phyloP scores from a whole-genome alignment of 1,139 yeast genomes.

The Saccharomyces hybrid region DNA sequence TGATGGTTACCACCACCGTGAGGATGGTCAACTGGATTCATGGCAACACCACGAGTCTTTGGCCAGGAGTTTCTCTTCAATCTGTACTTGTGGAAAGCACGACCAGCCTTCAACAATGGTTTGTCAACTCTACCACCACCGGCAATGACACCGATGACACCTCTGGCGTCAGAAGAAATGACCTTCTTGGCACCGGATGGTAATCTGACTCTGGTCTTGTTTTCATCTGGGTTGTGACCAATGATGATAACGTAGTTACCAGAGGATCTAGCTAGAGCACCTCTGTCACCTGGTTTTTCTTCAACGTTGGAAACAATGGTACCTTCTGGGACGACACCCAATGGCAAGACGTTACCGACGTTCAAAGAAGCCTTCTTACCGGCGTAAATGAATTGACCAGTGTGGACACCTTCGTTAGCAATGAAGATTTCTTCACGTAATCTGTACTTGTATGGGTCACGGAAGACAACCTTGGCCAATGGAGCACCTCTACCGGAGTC shows the following conservation, averaged over 20 bases:
- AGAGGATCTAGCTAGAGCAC: constrained; percentile 98
- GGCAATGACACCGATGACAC: constrained; percentile 99
- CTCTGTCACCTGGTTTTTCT: constrained; percentile 34
- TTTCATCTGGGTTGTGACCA: constrained; percentile 99
- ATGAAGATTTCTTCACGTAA: constrained; percentile 97
- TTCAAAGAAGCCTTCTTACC: constrained; percentile 89
- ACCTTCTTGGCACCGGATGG: constrained; percentile 99
- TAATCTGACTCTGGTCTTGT: constrained; percentile 97
- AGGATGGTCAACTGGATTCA: too few species aligned
- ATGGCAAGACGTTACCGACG: constrained; percentile 96
- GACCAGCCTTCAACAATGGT: constrained; percentile 99
- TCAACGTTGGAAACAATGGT: constrained; percentile 99
- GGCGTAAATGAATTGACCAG: constrained; percentile 49
- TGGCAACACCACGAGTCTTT: too few species aligned
- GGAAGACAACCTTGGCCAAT: constrained; percentile 97
- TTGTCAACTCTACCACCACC: constrained; percentile 99
- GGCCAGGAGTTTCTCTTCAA: constrained; percentile 46
- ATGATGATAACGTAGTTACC: constrained; percentile 98
- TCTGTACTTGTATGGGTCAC: constrained; percentile 99
- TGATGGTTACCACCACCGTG: too few species aligned
- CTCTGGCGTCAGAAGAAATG: constrained; percentile 93
- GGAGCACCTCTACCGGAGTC: constrained; percentile 99
- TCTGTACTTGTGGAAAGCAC: constrained; percentile 99
- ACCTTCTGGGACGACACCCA: constrained; percentile 98
- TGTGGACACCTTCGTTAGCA: constrained; percentile 99